These are phyloP conservation scores for Tetraselmis striata DNA, from an alignment of 139 green algal species.

Conservation along the genomic window DNA sequence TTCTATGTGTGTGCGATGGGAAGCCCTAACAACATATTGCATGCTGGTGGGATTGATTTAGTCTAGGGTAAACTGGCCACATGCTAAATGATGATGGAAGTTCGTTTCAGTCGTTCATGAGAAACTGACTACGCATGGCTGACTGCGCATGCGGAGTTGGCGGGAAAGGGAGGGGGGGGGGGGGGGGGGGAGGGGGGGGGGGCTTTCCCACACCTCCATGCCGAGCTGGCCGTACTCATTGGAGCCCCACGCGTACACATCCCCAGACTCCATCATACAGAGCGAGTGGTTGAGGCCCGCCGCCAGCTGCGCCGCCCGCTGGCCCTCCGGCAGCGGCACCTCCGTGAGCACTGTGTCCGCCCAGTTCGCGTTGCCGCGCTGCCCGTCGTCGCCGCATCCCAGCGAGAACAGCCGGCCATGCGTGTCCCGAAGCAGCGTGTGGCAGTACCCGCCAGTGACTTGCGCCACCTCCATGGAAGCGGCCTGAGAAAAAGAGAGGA, in stretches of 20 bases:
- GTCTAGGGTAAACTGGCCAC: too few relatives aligned
- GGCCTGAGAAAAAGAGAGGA: too few relatives aligned
- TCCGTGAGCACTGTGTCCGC: neutral
- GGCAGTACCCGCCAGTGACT: neutral
- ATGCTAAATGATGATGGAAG: too few relatives aligned
- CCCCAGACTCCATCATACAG: neutral
- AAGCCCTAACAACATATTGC: too few relatives aligned
- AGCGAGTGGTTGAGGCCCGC: slow-evolving; percentile 3
- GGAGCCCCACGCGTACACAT: neutral
- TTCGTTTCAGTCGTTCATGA: too few relatives aligned
- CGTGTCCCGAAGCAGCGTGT: neutral
- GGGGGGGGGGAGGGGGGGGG: too few relatives aligned
- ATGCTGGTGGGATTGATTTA: too few relatives aligned
- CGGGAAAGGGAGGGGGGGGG: too few relatives aligned
- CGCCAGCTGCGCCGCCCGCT: neutral
- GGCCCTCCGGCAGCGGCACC: slow-evolving; percentile 1
- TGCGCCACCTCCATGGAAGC: neutral
- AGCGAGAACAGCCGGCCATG: neutral
- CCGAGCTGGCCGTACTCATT: slow-evolving; percentile 7
- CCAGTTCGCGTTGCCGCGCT: neutral
- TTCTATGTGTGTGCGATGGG: too few relatives aligned
- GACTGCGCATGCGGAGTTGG: too few relatives aligned
- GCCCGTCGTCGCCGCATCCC: slow-evolving; percentile 5
- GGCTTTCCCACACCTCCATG: neutral
- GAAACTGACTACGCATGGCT: too few relatives aligned